Evolutionary conservation across 305 asterid species (phyloP).

Genomic region (Coffea humblotiana): DNA sequence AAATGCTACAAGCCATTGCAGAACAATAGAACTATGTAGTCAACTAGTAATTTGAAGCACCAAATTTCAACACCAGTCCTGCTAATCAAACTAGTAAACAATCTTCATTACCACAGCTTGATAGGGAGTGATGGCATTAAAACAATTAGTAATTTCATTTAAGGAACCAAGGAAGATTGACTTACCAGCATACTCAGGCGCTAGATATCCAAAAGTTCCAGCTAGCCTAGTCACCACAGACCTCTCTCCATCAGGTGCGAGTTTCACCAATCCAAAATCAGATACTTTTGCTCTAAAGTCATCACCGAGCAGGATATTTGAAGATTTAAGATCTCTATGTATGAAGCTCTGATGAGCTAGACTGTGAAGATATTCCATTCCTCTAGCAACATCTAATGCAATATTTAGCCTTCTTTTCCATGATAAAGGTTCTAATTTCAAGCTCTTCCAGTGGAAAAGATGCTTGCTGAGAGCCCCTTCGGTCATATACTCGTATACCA

Average conservation of each 20-base stretch:
- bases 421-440: constrained; percentile 72
- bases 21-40: background rate
- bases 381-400: constrained; percentile 89
- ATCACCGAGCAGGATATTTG: constrained; percentile 78
- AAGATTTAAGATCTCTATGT: constrained; percentile 84
- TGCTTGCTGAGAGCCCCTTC: constrained; percentile 86
- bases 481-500: constrained; percentile 83
- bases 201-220: constrained; percentile 88
- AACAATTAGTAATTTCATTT: background rate
- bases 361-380: constrained; percentile 77
- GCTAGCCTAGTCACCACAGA: constrained; percentile 84
- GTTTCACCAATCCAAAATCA: constrained; percentile 85
- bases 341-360: constrained; percentile 84
- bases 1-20: background rate
- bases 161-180: background rate
- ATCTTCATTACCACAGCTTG: background rate
- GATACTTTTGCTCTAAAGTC: constrained; percentile 84
- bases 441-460: constrained; percentile 75
- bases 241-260: constrained; percentile 76
- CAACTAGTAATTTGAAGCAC: background rate
- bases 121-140: background rate
- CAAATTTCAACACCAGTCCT: background rate
- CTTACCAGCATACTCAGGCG: constrained; percentile 93
- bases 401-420: constrained; percentile 85
- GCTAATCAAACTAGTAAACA: background rate